Evolutionary conservation across 441 rosid species (phyloP).

Genomic region (Aleurites moluccanus): DNA sequence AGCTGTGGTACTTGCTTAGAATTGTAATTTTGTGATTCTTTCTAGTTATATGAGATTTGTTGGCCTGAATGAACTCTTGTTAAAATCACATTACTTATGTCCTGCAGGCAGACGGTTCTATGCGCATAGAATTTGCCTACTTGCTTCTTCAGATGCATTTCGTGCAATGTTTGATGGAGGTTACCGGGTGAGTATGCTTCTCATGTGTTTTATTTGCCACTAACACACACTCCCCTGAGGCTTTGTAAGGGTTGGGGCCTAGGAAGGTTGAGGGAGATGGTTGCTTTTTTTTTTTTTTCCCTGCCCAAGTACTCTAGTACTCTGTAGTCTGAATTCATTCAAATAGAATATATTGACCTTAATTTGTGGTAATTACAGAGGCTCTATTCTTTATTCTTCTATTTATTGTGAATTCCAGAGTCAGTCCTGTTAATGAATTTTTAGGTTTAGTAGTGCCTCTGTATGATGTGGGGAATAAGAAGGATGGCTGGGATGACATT

Average conservation of each 20-base stretch:
- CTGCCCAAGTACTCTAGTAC: neutral
- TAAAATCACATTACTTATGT: conserved; percentile 10
- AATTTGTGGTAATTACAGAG: neutral
- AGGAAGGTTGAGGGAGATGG: neutral
- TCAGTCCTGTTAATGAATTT: neutral
- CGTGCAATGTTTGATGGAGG: conserved; percentile 99
- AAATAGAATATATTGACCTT: neutral
- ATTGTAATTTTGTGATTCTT: conserved; percentile 7
- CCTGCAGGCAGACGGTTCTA: conserved; percentile 82
- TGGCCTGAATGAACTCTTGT: conserved; percentile 19
- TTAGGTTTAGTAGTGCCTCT: neutral
- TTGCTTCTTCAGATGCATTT: conserved; percentile 99
- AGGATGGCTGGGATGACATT: neutral
- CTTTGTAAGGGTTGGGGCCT: neutral
- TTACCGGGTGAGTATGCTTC: conserved; percentile 58
- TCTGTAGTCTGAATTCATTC: neutral
- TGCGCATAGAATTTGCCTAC: conserved; percentile 97
- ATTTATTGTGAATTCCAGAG: neutral
- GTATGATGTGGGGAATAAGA: no score
- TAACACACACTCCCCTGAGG: neutral
- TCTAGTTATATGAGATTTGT: conserved; percentile 7
- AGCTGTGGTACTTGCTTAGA: conserved; percentile 1
- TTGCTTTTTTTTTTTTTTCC: neutral
- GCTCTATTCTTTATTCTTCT: neutral
- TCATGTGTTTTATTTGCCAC: neutral